phyloP scores from a whole-genome alignment of 2,329 filamentous ascomycete species.

The Colletotrichum zoysiae region DNA sequence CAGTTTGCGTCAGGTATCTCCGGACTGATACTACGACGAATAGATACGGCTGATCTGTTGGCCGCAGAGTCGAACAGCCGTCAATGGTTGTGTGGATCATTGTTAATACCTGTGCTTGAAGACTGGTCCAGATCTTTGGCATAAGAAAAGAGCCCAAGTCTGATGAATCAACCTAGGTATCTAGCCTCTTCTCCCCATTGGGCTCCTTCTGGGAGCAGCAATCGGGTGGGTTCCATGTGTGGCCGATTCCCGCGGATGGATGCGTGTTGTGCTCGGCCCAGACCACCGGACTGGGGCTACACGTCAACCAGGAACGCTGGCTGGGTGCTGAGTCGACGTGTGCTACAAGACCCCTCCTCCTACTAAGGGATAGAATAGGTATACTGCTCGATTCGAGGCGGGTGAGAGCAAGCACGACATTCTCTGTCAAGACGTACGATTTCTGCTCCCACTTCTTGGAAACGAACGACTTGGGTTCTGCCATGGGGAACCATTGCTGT shows the following conservation, averaged over 20 bases:
- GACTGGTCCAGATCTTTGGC: background rate
- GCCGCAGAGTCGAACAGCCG: too few species aligned
- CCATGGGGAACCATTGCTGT: background rate
- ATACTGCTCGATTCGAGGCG: background rate
- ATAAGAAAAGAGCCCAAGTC: background rate
- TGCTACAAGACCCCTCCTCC: background rate
- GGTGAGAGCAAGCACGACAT: too few species aligned
- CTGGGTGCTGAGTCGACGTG: too few species aligned
- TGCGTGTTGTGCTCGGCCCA: too few species aligned
- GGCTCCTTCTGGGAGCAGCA: background rate
- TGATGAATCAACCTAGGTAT: background rate
- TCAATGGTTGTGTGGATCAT: background rate
- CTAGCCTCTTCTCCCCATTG: too few species aligned
- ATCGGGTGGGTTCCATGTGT: background rate
- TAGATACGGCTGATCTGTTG: background rate
- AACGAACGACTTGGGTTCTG: background rate
- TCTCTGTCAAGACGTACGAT: too few species aligned
- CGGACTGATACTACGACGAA: too few species aligned
- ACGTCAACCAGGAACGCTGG: background rate
- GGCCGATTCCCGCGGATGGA: background rate
- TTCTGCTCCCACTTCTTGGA: background rate
- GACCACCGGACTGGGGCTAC: background rate
- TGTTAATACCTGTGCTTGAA: background rate
- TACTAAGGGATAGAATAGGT: background rate
- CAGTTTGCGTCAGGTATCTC: background rate